Percentiles rank a stretch among this genome's conserved stretches.
These are phyloP conservation scores for Cordyceps tenuipes DNA, from an alignment of 2,329 filamentous ascomycete species.

Conservation along the genomic window DNA sequence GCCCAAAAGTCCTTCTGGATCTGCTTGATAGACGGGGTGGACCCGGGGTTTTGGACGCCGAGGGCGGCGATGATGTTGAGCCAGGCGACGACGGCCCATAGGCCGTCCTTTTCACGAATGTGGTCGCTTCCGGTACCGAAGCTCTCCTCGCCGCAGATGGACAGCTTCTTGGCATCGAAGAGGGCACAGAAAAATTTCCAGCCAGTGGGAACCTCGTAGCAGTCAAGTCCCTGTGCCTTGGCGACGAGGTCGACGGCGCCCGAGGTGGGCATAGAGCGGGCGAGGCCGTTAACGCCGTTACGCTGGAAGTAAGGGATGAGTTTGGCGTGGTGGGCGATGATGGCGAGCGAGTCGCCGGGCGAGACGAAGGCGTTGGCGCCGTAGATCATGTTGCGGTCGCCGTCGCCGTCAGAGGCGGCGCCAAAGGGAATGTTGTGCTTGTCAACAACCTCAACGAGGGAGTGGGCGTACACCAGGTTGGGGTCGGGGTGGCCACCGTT, in stretches of 20 bases:
- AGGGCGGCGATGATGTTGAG: slow-evolving; percentile 96
- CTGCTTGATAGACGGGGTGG: slow-evolving; percentile 84
- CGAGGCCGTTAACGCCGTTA: slow-evolving; percentile 90
- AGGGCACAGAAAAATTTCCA: slow-evolving; percentile 99
- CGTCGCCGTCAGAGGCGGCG: slow-evolving; percentile 91
- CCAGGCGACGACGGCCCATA: slow-evolving; percentile 97
- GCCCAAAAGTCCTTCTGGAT: slow-evolving; percentile 98
- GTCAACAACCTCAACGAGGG: slow-evolving; percentile 88
- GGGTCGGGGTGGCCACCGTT: slow-evolving; percentile 95
- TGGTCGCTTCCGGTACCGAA: slow-evolving; percentile 98
- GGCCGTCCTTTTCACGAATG: slow-evolving; percentile 96
- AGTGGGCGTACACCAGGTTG: slow-evolving; percentile 94
- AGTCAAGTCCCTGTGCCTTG: slow-evolving; percentile 82
- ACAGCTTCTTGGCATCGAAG: slow-evolving; percentile 90
- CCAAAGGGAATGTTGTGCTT: slow-evolving; percentile 89
- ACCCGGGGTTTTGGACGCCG: slow-evolving; percentile 68
- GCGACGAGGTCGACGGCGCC: slow-evolving; percentile 93
- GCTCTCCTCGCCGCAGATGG: slow-evolving; percentile 96
- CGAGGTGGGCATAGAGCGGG: slow-evolving; percentile 95
- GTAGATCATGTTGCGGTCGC: slow-evolving; percentile 99
- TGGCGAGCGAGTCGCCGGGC: slow-evolving; percentile 92
- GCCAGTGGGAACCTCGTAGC: slow-evolving; percentile 95
- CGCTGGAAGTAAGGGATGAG: slow-evolving; percentile 98
- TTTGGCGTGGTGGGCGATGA: slow-evolving; percentile 94
- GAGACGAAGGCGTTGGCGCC: slow-evolving; percentile 94